A percentile compares a stretch with the other conserved stretches of the same genome.
These are phyloP conservation scores for Nicotiana tabacum DNA, from an alignment of 257 asterid species.

Conservation along the genomic window DNA sequence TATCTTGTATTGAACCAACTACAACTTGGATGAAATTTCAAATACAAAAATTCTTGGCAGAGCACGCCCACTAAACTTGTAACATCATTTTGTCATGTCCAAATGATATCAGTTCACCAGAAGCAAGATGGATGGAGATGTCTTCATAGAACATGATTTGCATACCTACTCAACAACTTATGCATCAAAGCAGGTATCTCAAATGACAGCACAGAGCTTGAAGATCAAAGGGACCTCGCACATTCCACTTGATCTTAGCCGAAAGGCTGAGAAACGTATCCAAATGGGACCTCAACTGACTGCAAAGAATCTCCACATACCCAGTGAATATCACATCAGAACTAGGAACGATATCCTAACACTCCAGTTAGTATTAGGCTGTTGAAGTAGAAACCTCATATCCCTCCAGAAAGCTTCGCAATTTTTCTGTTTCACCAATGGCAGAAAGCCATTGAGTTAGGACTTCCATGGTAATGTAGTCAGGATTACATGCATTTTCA, in stretches of 20 bases:
- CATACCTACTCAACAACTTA: background rate
- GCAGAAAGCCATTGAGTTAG: conserved; percentile 76
- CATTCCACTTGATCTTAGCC: background rate
- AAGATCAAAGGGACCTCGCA: background rate
- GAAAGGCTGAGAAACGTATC: background rate
- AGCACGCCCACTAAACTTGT: background rate
- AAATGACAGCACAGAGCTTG: background rate
- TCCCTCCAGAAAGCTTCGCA: conserved; percentile 49
- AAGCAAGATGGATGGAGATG: background rate
- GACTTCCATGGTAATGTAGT: conserved; percentile 69
- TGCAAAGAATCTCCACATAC: background rate
- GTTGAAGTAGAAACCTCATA: conserved; percentile 36
- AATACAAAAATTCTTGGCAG: background rate
- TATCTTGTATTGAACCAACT: background rate
- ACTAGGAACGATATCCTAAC: background rate
- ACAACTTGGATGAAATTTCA: conserved; percentile 1
- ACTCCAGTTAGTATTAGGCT: background rate
- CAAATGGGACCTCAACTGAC: background rate
- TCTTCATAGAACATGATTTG: background rate
- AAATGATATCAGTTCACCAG: background rate
- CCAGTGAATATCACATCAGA: background rate
- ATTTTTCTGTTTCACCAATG: conserved; percentile 54
- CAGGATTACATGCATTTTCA: conserved; percentile 62
- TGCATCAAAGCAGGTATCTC: background rate
- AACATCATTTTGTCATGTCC: background rate